These are phyloP conservation scores for Aspergillus sp. DNA, from an alignment of 2,329 filamentous ascomycete genomes.

Conservation along the genomic window DNA sequence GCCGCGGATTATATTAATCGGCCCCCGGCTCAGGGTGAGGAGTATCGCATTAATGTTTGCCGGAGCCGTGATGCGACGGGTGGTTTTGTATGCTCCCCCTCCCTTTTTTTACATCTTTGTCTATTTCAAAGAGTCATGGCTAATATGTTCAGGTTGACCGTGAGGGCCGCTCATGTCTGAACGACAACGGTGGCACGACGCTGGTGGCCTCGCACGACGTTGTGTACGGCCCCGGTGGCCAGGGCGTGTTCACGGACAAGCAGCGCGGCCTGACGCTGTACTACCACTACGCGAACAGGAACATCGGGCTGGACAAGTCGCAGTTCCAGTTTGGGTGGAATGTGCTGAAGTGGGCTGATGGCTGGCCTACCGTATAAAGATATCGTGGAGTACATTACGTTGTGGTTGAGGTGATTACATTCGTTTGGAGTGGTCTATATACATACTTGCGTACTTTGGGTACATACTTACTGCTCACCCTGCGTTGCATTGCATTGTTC, in stretches of 20 bases:
- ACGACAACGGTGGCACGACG: slow-evolving; percentile 58
- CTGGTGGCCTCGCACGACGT: slow-evolving; percentile 60
- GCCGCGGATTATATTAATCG: slow-evolving; percentile 52
- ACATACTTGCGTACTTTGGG: neutral
- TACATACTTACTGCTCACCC: neutral
- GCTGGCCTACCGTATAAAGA: slow-evolving; percentile 40
- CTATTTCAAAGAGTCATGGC: too few relatives aligned
- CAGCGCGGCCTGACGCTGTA: slow-evolving; percentile 57
- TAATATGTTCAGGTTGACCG: slow-evolving; percentile 48
- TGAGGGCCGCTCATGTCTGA: slow-evolving; percentile 52
- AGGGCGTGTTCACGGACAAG: slow-evolving; percentile 41
- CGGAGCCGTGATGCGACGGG: slow-evolving; percentile 53
- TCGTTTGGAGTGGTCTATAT: neutral
- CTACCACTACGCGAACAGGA: slow-evolving; percentile 61
- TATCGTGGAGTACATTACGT: too few relatives aligned
- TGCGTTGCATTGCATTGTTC: neutral
- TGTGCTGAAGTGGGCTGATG: slow-evolving; percentile 41
- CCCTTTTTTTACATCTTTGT: neutral
- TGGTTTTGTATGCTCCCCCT: slow-evolving; percentile 48
- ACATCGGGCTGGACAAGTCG: slow-evolving; percentile 50
- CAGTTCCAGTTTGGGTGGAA: slow-evolving; percentile 52
- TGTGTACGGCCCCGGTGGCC: slow-evolving; percentile 66
- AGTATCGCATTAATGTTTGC: slow-evolving; percentile 67
- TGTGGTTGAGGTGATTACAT: neutral
- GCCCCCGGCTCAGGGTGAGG: slow-evolving; percentile 55